These are phyloP conservation scores for Malassezia restricta DNA, from an alignment of 1,284 basidiomycete species.

Conservation along the genomic window DNA sequence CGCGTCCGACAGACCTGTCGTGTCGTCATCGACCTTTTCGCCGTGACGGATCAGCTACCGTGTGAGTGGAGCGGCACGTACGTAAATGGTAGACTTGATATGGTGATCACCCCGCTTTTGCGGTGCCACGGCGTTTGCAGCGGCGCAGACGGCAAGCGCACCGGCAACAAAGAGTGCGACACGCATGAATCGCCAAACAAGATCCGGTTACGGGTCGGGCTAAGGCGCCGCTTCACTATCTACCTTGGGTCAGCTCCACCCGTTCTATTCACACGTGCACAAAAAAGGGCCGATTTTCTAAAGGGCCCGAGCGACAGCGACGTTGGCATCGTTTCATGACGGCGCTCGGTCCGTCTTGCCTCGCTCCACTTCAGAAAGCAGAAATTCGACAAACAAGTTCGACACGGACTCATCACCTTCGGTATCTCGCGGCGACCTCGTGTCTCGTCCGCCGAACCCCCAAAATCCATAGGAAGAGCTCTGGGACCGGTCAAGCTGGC, in stretches of 20 bases:
- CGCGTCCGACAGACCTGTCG: slow-evolving; percentile 3
- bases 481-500: neutral
- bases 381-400: slow-evolving; percentile 43
- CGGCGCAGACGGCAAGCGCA: neutral
- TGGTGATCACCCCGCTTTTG: neutral
- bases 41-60: slow-evolving; percentile 14
- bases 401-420: slow-evolving; percentile 24
- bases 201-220: too few species aligned
- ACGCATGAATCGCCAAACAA: too few species aligned
- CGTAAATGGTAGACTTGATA: neutral
- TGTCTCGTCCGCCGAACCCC: slow-evolving; percentile 1
- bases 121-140: neutral
- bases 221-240: too few species aligned
- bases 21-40: slow-evolving; percentile 14
- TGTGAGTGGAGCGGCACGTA: neutral
- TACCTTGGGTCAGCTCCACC: too few species aligned
- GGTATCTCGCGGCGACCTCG: neutral
- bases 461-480: neutral
- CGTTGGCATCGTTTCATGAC: too few species aligned
- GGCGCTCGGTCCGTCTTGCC: slow-evolving; percentile 3
- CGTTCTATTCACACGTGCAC: too few species aligned
- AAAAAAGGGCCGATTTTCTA: too few species aligned
- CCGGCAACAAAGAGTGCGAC: neutral
- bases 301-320: too few species aligned
- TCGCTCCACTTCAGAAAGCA: slow-evolving; percentile 36